Base-by-base conservation (phyloP, 2,329 filamentous ascomycete species). In the Xylariaceae sp. region DNA sequence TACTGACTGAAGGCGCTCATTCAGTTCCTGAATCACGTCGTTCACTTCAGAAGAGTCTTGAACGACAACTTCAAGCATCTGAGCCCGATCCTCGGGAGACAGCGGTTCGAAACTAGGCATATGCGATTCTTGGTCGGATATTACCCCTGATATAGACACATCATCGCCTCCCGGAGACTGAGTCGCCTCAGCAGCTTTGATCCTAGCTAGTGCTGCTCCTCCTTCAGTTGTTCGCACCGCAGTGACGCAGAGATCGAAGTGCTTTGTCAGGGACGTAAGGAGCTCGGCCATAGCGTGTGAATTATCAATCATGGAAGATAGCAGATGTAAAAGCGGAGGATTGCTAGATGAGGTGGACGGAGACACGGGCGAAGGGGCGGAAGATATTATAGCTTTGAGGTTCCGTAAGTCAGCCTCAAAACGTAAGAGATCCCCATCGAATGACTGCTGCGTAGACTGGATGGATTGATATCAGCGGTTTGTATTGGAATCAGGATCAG, bases 201-300 rank as follows among this genome's bases (percentile, higher is more conserved):
- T 81, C 9, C 86, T 83, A 5, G 87, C 88, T 39, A 86, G 77
- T 4, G 85, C 87, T 10, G 85, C 85, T 4, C 87, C 89, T 24
- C 88, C 89, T 74, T 96, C 92, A 3, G 92, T 97, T 44, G 93
- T 91, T 55, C 92, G 89, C 36, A 97, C 87, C 1, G 93, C 93
- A 1, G 88, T 93, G 11, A 96, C 90, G 70, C 93, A 97, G 60
- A 96, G 84, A 70, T 97, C 93, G 69, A 96, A 97, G 73, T 97
- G 93, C 21, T 82, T 84, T 6, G 91, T 92, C 3, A 97, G 77
- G 1, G 88, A 91, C 51, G 91, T 83, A 1, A 97, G 82, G 4
- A 91, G 81, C 52, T 87, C 81, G 4, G 92, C 93, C 85, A 95
- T 93, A 64, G 87, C 85, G 58, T 89, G 86, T 0, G 92, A 92